Base-by-base conservation (phyloP, 345 rosid genomes). In the Mercurialis annua region DNA sequence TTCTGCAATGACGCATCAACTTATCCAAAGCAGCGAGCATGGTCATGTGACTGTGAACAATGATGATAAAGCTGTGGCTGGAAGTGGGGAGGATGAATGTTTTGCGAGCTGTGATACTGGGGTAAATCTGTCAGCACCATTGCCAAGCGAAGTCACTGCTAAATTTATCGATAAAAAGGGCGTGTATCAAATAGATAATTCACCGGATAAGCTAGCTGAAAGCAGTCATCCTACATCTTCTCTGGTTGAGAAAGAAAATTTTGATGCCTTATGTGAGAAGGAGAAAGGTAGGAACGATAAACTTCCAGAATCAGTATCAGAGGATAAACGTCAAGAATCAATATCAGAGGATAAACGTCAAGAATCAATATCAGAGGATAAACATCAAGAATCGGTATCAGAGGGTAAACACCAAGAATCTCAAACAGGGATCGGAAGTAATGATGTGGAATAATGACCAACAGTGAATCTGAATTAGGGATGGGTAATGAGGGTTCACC, bases 141-240 rank as follows among this genome's bases (percentile, higher is more conserved):
- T 75, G 70, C 60, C 62, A 10, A 46, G n/a, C 15, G 65, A 69
- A 52, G 16, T 44, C 42, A 49, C 63, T 29, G 47, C 51, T n/a
- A 61, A 63, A 56, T 60, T 70, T 17, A 15, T 18, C 57, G 9
- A 34, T 27, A 26, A 21, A 51, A 81, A 72, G 72, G 33, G 24
- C 10, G 3, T 42, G 42, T 64, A 71, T 57, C 69, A 54, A 47
- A 58, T 70, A 11, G 66, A 30, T 54, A 49, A 33, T 59, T 66
- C 62, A 58, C 55, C 20, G 31, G 70, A 21, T 69, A 72, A 31
- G 7, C 52, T 34, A 29, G 18, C 21, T 9, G 51, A 36, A 50
- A 14, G 8, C 3, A 1, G 29, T 2, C 50, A 26, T 6, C 44
- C 34, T 20, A 6, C 66, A 17, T 40, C 38, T 30, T 16, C 54